Evolutionary conservation across 768 basidiomycete species (phyloP), one percentile per base, ranked within the genome.

Genomic region (Boletus insuetus): DNA sequence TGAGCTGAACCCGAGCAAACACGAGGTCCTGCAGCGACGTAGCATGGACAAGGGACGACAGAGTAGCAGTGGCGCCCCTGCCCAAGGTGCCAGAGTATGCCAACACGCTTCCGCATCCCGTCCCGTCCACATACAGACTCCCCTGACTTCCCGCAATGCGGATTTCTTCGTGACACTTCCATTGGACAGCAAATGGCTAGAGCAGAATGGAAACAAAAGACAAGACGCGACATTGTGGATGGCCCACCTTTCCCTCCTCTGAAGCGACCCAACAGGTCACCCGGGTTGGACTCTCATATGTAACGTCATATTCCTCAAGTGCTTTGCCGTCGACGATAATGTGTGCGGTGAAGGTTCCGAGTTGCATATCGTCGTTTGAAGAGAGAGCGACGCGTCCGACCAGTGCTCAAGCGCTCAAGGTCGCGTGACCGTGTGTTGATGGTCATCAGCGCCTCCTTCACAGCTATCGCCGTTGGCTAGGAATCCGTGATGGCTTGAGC

Each of bases 201-300:
- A 39, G 1, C 35, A 39, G 38, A 16, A n/a, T 14, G 16, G 1
- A 39, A 14, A n/a, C 2, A 19, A 39, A 19, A 39, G 14, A 19
- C 8, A 19, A 9, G 38, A 38, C 3, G 37, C 11, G 14, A 20
- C 19, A 10, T 17, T 20, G 16, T 13, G 26, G 14, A 19, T 19
- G 38, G 6, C n/a, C 17, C 41, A 51, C 65, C 46, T 65, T 68
- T 51, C 61, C 64, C 9, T 58, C 58, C 48, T 67, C 56, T 0
- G 65, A 66, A 14, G 63, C 49, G 19, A 66, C 53, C 60, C 62
- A 67, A 38, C 66, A 67, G 16, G 58, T 60, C 12, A 38, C 53
- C n/a, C 44, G 37, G 4, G 65, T 61, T 22, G 55, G 48, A 29
- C 17, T 47, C 37, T 54, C 53, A 3, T 31, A 19, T 1, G 29